Base-by-base conservation (phyloP, 2,329 filamentous ascomycete genomes). In the Chalara sp. region DNA sequence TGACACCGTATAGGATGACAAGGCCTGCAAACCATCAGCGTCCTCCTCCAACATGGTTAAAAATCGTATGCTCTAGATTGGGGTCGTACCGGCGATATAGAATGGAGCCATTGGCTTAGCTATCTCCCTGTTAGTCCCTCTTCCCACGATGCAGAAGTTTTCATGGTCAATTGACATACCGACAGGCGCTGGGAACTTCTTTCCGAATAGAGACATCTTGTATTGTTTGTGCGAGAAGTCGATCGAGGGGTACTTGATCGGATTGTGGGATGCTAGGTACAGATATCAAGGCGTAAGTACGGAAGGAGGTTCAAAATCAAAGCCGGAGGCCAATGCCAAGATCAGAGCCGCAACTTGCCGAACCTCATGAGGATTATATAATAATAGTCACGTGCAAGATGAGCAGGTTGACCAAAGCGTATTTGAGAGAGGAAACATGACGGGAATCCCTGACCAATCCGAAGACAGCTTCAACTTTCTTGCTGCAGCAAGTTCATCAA, bases 61-160 rank as follows among this genome's bases (percentile, higher is more conserved):
- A 21, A 3, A 3, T 21, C 3, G 21, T 21, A 21, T 21, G 21
- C 21, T 21, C 21, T 21, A 21, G 21, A 21, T 21, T 42, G 33
- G 28, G 44, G 49, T 78, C 87, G 69, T 93, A 96, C 92, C 90
- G 70, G 92, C 92, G 72, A 80, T 79, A 79, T 91, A 93, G 83
- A 97, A 97, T 63, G 92, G 92, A 71, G 82, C 83, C 84, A 95
- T 84, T 65, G 92, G 90, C 79, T 82, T 81, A 76, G 89, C 92
- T 97, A 68, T 70, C 21, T n/a, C 12, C 67, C 53, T 49, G 51
- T 49, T 58, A 48, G 56, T 53, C 50, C 62, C 53, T 55, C 53
- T 46, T 45, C 41, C 46, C 39, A 49, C 44, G 42, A 51, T 45
- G 48, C 39, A 44, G 32, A 46, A 53, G 47, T 45, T 43, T 44